These are phyloP conservation scores for Parmelia sp. DNA, from an alignment of 495 filamentous ascomycete genomes.

Conservation along the genomic window DNA sequence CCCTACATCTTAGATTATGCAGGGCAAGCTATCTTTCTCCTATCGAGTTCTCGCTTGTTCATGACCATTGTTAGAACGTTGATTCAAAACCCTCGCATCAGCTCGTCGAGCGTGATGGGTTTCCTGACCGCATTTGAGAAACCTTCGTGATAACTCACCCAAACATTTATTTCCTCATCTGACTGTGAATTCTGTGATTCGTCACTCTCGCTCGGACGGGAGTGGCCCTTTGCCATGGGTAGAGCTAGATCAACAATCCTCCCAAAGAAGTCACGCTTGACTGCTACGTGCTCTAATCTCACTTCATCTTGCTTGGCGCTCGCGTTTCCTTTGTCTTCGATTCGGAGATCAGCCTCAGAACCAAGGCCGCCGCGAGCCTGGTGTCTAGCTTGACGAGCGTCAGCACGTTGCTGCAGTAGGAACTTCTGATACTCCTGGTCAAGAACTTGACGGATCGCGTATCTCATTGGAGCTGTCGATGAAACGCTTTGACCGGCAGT, in stretches of 20 bases:
- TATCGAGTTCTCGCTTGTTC: background rate
- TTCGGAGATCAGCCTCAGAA: slow-evolving; percentile 1
- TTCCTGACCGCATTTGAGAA: slow-evolving; percentile 94
- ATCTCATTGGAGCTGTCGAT: slow-evolving; percentile 60
- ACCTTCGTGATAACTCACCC: slow-evolving; percentile 95
- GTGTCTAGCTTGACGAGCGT: slow-evolving; percentile 50
- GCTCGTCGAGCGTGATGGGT: slow-evolving; percentile 77
- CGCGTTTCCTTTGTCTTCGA: slow-evolving; percentile 39
- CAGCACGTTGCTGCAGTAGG: slow-evolving; percentile 52
- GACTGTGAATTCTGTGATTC: slow-evolving; percentile 13
- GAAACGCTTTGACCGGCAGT: slow-evolving; percentile 36
- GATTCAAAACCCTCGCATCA: slow-evolving; percentile 56
- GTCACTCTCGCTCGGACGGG: slow-evolving; percentile 29
- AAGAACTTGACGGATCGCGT: slow-evolving; percentile 84
- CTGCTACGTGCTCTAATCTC: slow-evolving; percentile 30
- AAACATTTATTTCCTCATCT: slow-evolving; percentile 56
- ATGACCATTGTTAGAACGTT: background rate
- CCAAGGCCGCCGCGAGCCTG: slow-evolving; percentile 32
- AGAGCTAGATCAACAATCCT: slow-evolving; percentile 51
- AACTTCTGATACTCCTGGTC: slow-evolving; percentile 80
- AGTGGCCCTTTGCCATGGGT: slow-evolving; percentile 34
- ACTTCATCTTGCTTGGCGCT: slow-evolving; percentile 27
- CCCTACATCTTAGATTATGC: background rate
- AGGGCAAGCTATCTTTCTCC: background rate
- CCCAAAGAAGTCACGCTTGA: slow-evolving; percentile 90